Conservation (phyloP, 331 rosid species). For the Ulmus americana region DNA sequence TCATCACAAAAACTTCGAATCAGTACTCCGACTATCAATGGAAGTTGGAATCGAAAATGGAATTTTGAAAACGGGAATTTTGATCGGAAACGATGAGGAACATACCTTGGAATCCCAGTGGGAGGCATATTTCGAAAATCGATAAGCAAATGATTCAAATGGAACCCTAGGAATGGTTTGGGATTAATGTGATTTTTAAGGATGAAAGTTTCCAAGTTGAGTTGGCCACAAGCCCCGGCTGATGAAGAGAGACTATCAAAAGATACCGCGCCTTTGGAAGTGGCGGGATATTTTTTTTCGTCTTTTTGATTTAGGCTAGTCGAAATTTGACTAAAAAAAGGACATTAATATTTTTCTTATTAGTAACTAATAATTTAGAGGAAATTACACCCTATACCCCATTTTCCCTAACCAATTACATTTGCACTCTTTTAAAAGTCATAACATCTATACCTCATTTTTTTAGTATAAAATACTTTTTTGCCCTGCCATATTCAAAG, state of each 20-base stretch:
- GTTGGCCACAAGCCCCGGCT: neutral
- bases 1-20: neutral
- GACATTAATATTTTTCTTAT: too few species aligned
- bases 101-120: neutral
- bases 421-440: too few species aligned
- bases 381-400: too few species aligned
- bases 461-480: too few species aligned
- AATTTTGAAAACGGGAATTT: neutral
- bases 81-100: neutral
- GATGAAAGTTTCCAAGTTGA: neutral
- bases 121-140: neutral
- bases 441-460: too few species aligned
- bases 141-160: neutral
- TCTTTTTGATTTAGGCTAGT: neutral
- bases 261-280: neutral
- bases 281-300: slow-evolving; percentile 31
- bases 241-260: slow-evolving; percentile 16
- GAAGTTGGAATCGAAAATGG: neutral
- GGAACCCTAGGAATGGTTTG: slow-evolving; percentile 24
- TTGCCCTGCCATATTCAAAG: too few species aligned
- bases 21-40: neutral
- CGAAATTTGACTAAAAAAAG: too few species aligned
- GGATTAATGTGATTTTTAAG: neutral
- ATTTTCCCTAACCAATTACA: too few species aligned
- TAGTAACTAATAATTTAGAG: too few species aligned